Evolutionary conservation across 805 yeast species (phyloP), one percentile per base, ranked within the genome.

Genomic region (Sugiyamaella valdiviana): DNA sequence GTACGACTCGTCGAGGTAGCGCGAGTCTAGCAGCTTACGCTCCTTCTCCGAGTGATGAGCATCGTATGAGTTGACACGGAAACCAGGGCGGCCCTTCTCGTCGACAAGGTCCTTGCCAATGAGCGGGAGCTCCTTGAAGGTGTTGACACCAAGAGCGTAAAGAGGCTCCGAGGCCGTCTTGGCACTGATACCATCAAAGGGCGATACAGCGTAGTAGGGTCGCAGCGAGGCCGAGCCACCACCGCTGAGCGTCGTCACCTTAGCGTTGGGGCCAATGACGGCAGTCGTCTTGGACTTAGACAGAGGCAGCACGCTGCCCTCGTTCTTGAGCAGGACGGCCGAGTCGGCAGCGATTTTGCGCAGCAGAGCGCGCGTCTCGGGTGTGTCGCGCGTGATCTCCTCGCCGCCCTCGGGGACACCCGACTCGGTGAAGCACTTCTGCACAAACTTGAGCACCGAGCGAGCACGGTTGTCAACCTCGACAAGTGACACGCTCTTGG

Each of bases 231-330:
- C 82, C 17, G 83, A 78, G 6, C 85, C 85, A 53, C 85, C 85
- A 50, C 85, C 84, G 20, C 78, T 73, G 51, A 68, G 74, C 36
- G 73, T 71, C 5, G 78, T 67, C 41, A 59, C 62, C 53, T 70
- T 75, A 22, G 78, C 83, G 52, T 76, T 77, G 35, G 83, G 83
- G 2, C 85, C 86, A 57, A 80, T 75, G 16, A 80, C 74, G 1
- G 78, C 77, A 29, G 72, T 66, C 9, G 59, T 68, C 42, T 70
- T 70, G 5, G 56, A 49, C 53, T 68, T 72, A 36, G 65, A 57
- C 42, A 80, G 66, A 1, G 85, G 85, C 49, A 78, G 63, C 2
- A 75, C 50, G 22, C 57, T 52, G 38, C 63, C 54, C 15, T 78
- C 79, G 58, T 80, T 80, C 59, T 79, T 78, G 62, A 80, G 69